A percentile compares a stretch with the other conserved stretches of the same genome.
Evolutionary conservation across 148 eudicot genomes (phyloP).

Genomic region (Vaccinium darrowii): DNA sequence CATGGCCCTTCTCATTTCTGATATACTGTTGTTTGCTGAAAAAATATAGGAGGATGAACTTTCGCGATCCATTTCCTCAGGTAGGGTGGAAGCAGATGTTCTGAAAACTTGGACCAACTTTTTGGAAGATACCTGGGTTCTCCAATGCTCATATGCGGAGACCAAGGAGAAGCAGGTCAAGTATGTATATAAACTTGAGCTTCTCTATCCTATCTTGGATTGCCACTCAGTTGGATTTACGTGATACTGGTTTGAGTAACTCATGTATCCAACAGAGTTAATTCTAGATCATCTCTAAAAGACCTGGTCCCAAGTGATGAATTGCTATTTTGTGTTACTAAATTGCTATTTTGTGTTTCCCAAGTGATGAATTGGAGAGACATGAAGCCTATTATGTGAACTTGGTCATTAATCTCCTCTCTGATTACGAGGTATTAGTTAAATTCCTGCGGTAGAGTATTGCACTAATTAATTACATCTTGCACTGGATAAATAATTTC

Average conservation of each 20-base stretch:
- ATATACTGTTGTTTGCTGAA: neutral
- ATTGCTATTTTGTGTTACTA: constrained; percentile 18
- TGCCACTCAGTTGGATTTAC: neutral
- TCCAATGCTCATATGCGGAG: constrained; percentile 65
- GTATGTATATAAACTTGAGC: constrained; percentile 39
- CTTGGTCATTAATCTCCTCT: constrained; percentile 71
- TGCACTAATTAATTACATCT: neutral
- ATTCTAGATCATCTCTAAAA: neutral
- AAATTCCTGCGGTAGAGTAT: neutral
- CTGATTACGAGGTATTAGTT: constrained; percentile 64
- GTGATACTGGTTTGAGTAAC: neutral
- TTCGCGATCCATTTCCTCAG: constrained; percentile 62
- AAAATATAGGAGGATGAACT: constrained; percentile 80
- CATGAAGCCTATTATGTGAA: constrained; percentile 76
- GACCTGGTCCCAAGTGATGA: constrained; percentile 8
- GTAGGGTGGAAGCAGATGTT: constrained; percentile 73
- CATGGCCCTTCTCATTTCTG: neutral
- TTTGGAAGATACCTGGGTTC: constrained; percentile 92
- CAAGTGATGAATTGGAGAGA: constrained; percentile 79
- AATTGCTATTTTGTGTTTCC: constrained; percentile 18
- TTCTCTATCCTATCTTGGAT: neutral
- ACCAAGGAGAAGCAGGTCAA: constrained; percentile 67
- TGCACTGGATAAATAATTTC: neutral
- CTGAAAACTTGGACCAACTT: constrained; percentile 91
- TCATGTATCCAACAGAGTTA: neutral